Base-by-base conservation (phyloP, 371 early-diverging fungal species). In the Actinomucor elegans region DNA sequence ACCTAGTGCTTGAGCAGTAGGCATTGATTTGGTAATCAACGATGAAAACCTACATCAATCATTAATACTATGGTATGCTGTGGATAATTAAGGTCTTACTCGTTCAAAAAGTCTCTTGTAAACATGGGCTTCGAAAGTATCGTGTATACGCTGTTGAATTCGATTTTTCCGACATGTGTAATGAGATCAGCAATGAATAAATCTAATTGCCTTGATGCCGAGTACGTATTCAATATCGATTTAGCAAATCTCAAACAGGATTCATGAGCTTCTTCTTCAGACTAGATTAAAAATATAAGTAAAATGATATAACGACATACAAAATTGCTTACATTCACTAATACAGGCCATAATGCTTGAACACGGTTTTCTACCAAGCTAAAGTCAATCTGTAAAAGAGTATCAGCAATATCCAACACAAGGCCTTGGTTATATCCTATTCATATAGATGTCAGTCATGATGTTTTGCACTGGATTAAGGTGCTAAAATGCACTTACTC, bases 131-230 rank as follows among this genome's bases (percentile, higher is more conserved):
- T 73, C 5, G 49, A 35, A 6, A 68, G 32, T 7, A 72, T 14
- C 0, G 48, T 27, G 34, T 64, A 62, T 0, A 71, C 41, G 20
- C 62, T 58, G 17, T 52, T 45, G 8, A 43, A 44, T 2, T 53
- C 36, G 15, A 66, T 48, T 2, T 35, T 32, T 1, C 62, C 57
- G 4, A 83, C 48, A 23, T 73, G 51, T 7, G 42, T 36, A 2
- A 79, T 65, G 0, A 80, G 47, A 7, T 79, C 79, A 4, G 58
- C 52, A 26, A 79, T 36, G 41, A 75, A 77, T 15, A 52, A 53
- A 45, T 75, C 74, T n/a, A 83, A 54, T 33, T 83, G 80, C 46
- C 84, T 66, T 4, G 84, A 73, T 14, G 74, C 79, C 24, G 81
- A 57, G 26, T 76, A 79, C 0, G 64, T 58, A 12, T 59, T 46